These are phyloP conservation scores for Ciborinia camelliae DNA, from an alignment of 2,329 filamentous ascomycete genomes.

Conservation along the genomic window DNA sequence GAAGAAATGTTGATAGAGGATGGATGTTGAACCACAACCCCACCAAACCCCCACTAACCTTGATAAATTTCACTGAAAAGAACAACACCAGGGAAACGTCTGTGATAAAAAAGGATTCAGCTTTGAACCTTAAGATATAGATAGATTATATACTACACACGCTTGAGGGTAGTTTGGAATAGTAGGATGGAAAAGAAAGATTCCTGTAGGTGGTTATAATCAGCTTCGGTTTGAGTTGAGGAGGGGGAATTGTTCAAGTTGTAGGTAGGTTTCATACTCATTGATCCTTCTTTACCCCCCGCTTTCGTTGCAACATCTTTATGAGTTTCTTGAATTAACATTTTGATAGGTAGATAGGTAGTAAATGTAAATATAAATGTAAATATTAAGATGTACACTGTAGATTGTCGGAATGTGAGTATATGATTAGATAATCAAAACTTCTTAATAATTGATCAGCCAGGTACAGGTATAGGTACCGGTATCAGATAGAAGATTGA, in stretches of 20 bases:
- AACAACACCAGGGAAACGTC: conserved; percentile 77
- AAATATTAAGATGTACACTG: neutral
- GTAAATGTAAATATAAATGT: too few relatives aligned
- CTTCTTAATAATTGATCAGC: too few relatives aligned
- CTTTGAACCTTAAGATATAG: neutral
- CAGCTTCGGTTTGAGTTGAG: neutral
- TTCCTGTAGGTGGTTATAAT: conserved; percentile 58
- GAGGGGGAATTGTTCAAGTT: conserved; percentile 6
- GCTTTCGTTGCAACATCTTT: conserved; percentile 58
- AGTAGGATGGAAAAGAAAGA: conserved; percentile 84
- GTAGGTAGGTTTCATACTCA: conserved; percentile 51
- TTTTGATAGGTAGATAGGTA: too few relatives aligned
- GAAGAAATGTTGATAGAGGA: neutral
- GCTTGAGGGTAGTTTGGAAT: conserved; percentile 85
- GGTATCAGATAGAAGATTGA: neutral
- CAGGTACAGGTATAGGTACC: too few relatives aligned
- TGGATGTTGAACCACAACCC: conserved; percentile 11
- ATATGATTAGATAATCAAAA: too few relatives aligned
- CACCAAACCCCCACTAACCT: conserved; percentile 50
- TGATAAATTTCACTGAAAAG: conserved; percentile 96
- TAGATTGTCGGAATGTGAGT: neutral
- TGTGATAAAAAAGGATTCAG: conserved; percentile 34
- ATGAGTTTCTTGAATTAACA: conserved; percentile 58
- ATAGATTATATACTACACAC: conserved; percentile 43
- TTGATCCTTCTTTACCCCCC: conserved; percentile 50